Evolutionary conservation across 2,329 filamentous ascomycete genomes (phyloP).

Genomic region (Sporothrix brasiliensis): DNA sequence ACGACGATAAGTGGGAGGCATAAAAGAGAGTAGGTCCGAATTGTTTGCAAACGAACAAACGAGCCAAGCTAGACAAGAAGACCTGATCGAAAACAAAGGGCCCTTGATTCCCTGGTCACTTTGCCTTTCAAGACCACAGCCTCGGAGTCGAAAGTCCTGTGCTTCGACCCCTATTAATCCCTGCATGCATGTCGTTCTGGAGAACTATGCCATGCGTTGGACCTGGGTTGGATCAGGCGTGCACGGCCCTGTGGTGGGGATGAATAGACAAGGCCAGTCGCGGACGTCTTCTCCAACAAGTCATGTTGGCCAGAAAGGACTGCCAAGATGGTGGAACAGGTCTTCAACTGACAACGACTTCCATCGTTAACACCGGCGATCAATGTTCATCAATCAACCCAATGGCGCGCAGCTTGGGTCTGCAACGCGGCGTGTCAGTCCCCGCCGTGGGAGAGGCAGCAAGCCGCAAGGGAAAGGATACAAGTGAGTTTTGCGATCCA

Average conservation of each 20-base stretch:
- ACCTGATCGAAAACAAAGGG: background rate
- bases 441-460: background rate
- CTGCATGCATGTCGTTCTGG: background rate
- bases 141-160: background rate
- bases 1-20: too few relatives aligned
- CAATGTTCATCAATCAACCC: background rate
- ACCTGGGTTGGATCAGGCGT: constrained; percentile 23
- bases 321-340: constrained; percentile 3
- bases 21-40: too few relatives aligned
- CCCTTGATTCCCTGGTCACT: background rate
- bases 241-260: constrained; percentile 30
- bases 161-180: constrained; percentile 23
- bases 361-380: constrained; percentile 7
- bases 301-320: background rate
- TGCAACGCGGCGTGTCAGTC: background rate
- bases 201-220: constrained; percentile 19
- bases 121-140: background rate
- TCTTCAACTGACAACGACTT: too few relatives aligned
- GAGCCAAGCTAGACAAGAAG: background rate
- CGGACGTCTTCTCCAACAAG: too few relatives aligned
- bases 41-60: background rate
- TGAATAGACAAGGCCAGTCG: background rate
- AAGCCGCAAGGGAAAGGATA: background rate
- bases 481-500: background rate
- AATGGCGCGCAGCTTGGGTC: background rate